These are phyloP conservation scores for Solanum etuberosum DNA, from an alignment of 257 asterid genomes.

Conservation along the genomic window DNA sequence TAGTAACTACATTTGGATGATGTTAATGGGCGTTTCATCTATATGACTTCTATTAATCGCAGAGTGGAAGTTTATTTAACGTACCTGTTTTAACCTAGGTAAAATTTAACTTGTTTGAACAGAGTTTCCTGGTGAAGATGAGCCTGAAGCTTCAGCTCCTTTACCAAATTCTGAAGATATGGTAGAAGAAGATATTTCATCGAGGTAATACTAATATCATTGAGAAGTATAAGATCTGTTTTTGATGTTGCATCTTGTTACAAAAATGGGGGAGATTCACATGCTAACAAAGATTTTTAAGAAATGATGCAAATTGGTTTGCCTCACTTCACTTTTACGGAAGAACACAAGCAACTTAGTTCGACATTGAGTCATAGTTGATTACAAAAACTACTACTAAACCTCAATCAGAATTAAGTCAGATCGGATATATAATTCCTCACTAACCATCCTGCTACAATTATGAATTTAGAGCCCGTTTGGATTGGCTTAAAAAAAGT, in stretches of 20 bases:
- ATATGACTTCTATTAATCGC: not conserved
- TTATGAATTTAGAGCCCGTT: not conserved
- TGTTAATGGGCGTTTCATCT: not conserved
- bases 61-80: not conserved
- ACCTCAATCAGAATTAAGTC: not conserved
- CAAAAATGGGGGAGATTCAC: not conserved
- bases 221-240: not conserved
- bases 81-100: not conserved
- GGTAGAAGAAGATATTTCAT: slow-evolving; percentile 63
- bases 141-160: slow-evolving; percentile 56
- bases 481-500: not conserved
- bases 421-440: not conserved
- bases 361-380: not conserved
- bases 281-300: not conserved
- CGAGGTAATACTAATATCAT: slow-evolving; percentile 45
- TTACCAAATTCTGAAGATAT: slow-evolving; percentile 43
- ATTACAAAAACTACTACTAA: not conserved
- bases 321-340: not conserved
- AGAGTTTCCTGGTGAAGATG: slow-evolving; percentile 69
- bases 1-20: not conserved
- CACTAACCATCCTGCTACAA: not conserved
- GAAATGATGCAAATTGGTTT: not conserved
- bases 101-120: slow-evolving; percentile 5
- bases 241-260: not conserved
- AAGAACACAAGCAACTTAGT: not conserved